Evolutionary conservation across 2,329 filamentous ascomycete species (phyloP).

Genomic region (Shiraia bambusicola): DNA sequence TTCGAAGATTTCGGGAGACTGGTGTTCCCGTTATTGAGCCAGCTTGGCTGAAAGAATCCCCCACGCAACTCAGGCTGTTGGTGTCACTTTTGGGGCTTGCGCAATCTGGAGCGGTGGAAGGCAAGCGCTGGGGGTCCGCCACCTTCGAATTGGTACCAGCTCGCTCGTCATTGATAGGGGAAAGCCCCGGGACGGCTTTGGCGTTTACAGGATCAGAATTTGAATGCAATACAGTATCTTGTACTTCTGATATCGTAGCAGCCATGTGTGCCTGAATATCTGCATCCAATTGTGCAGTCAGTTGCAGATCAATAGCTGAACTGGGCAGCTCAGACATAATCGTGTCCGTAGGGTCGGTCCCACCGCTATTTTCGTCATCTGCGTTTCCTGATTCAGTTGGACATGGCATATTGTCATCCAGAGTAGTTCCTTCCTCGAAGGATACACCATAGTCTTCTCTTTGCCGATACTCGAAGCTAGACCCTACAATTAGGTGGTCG

Average conservation of each 20-base stretch:
- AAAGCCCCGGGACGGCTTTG: constrained; percentile 16
- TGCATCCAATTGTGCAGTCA: constrained; percentile 40
- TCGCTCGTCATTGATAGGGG: constrained; percentile 3
- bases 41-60: constrained; percentile 39
- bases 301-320: constrained; percentile 35
- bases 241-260: constrained; percentile 3
- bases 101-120: constrained; percentile 1
- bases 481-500: constrained; percentile 11
- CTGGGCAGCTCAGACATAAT: constrained; percentile 31
- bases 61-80: constrained; percentile 36
- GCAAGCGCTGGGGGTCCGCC: constrained; percentile 19
- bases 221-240: constrained; percentile 16
- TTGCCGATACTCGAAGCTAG: constrained; percentile 27
- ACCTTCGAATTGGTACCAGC: constrained; percentile 23
- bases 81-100: constrained; percentile 10
- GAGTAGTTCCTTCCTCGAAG: constrained; percentile 38
- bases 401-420: constrained; percentile 30
- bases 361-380: constrained; percentile 7
- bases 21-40: constrained; percentile 21
- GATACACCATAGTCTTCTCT: constrained; percentile 20
- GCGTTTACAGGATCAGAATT: constrained; percentile 29
- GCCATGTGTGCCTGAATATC: constrained; percentile 31
- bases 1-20: constrained; percentile 20
- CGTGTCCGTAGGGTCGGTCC: constrained; percentile 7
- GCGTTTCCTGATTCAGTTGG: constrained; percentile 9